These are phyloP conservation scores for Pterocarpus santalinus DNA, from an alignment of 306 rosid genomes.

Conservation along the genomic window DNA sequence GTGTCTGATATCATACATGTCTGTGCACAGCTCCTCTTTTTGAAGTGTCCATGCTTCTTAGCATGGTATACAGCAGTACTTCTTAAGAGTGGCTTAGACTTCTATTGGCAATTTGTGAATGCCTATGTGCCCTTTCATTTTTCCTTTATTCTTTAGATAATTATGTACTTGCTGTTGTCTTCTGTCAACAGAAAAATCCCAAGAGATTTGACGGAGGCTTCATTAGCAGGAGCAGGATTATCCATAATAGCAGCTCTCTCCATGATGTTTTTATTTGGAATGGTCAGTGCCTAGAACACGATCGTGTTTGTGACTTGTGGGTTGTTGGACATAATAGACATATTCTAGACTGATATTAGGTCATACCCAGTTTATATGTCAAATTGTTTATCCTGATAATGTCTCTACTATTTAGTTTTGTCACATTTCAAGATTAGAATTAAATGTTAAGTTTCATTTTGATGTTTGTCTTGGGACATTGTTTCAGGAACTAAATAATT, in stretches of 20 bases:
- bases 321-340: not conserved
- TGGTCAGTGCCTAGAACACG: constrained; percentile 60
- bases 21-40: not conserved
- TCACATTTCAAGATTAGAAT: constrained; percentile 20
- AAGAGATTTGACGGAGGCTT: constrained; percentile 96
- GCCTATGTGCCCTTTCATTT: not conserved
- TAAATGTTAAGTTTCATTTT: constrained; percentile 32
- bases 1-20: not conserved
- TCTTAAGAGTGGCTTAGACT: not conserved
- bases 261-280: constrained; percentile 95
- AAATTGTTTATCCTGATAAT: not conserved
- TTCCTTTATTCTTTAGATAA: not conserved
- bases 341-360: too few species aligned
- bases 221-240: constrained; percentile 95
- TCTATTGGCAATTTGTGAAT: constrained; percentile 29
- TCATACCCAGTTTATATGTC: too few species aligned
- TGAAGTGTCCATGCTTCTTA: not conserved
- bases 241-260: constrained; percentile 84
- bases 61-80: not conserved
- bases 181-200: constrained; percentile 85
- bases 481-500: constrained; percentile 87
- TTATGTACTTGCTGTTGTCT: constrained; percentile 34
- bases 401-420: constrained; percentile 30
- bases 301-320: constrained; percentile 23
- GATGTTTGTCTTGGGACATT: constrained; percentile 20